Evolutionary conservation across 73 alveolate species (phyloP).

Genomic region (Durusdinium trenchii): DNA sequence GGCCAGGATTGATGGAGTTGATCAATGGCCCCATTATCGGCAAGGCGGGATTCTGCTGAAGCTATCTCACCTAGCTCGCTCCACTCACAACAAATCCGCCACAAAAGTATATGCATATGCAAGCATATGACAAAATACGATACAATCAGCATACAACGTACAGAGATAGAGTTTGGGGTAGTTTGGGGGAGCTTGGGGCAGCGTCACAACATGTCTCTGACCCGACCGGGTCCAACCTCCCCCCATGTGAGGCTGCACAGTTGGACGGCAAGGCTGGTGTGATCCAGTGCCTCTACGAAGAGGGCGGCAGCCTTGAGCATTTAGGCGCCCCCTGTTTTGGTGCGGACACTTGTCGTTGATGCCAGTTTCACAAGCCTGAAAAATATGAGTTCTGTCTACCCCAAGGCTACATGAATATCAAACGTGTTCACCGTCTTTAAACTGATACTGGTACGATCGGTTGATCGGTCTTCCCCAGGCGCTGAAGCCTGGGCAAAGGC

Average conservation of each 20-base stretch:
- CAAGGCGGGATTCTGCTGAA: conserved; percentile 25
- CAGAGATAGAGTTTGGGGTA: neutral
- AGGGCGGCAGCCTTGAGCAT: conserved; percentile 68
- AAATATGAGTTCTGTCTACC: neutral
- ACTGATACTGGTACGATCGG: neutral
- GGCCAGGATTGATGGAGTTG: conserved; percentile 51
- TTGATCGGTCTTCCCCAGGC: neutral
- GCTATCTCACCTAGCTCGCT: neutral
- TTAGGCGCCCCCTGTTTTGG: conserved; percentile 28
- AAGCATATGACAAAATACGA: neutral
- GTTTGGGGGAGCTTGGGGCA: neutral
- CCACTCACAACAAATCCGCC: neutral
- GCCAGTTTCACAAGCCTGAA: neutral
- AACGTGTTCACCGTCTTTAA: neutral
- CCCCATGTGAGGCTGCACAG: conserved; percentile 39
- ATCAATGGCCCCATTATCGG: conserved; percentile 91
- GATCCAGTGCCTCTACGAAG: conserved; percentile 52
- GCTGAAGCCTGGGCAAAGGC: conserved; percentile 88
- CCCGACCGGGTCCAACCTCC: neutral
- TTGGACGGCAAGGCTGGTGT: conserved; percentile 89
- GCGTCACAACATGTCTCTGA: neutral
- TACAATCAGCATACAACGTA: neutral
- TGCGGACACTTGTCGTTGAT: neutral
- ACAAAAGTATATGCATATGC: neutral
- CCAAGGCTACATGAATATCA: neutral